Evolutionary conservation across 202 grass and related monocot genomes (phyloP).

Genomic region (Elaeis oleifera): DNA sequence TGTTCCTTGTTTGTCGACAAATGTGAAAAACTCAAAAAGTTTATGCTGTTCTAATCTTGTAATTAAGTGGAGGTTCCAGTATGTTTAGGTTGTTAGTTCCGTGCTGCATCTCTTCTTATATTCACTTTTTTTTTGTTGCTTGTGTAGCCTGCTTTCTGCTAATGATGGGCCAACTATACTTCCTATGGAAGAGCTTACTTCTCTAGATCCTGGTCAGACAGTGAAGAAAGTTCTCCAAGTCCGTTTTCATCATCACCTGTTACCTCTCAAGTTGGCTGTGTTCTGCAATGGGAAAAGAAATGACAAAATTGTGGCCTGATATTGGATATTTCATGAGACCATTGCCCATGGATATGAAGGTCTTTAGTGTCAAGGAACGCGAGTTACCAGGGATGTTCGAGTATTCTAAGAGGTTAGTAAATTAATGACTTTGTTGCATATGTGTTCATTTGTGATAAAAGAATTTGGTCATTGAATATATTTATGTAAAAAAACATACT

Average conservation of each 20-base stretch:
- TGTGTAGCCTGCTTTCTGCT: slow-evolving; percentile 25
- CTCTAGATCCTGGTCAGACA: slow-evolving; percentile 54
- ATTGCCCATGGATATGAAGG: slow-evolving; percentile 56
- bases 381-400: slow-evolving; percentile 83
- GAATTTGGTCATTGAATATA: too few species aligned
- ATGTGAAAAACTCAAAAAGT: background rate
- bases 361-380: slow-evolving; percentile 58
- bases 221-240: slow-evolving; percentile 64
- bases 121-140: slow-evolving; percentile 19
- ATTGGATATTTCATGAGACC: slow-evolving; percentile 79
- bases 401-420: slow-evolving; percentile 72
- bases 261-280: slow-evolving; percentile 71
- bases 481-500: too few species aligned
- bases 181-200: slow-evolving; percentile 54
- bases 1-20: slow-evolving; percentile 10
- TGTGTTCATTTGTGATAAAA: too few species aligned
- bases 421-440: background rate
- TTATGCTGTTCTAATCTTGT: background rate
- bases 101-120: slow-evolving; percentile 8
- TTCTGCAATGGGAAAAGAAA: slow-evolving; percentile 75
- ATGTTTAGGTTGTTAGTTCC: background rate
- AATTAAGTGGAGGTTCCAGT: background rate
- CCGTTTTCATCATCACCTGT: slow-evolving; percentile 76
- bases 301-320: slow-evolving; percentile 73
- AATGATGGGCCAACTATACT: slow-evolving; percentile 38